Evolutionary conservation across 2,329 filamentous ascomycete genomes (phyloP).

Genomic region (Phyllosticta capitalensis): DNA sequence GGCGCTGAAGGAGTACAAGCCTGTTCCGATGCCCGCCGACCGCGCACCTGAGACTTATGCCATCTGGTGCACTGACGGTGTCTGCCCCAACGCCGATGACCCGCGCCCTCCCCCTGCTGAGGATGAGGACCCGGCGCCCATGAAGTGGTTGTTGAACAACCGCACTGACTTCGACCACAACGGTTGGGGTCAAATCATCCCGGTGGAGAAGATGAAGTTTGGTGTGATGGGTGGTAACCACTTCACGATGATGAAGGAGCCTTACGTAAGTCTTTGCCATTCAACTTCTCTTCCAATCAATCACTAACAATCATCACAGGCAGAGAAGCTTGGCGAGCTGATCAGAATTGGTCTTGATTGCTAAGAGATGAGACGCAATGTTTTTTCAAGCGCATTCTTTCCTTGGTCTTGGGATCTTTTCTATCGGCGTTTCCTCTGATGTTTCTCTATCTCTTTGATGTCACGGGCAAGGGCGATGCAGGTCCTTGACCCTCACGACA

Average conservation of each 20-base stretch:
- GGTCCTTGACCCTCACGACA: constrained; percentile 3
- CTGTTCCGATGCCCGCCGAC: constrained; percentile 50
- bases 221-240: constrained; percentile 63
- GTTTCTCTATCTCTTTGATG: background rate
- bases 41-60: constrained; percentile 53
- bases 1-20: constrained; percentile 60
- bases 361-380: background rate
- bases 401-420: background rate
- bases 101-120: constrained; percentile 55
- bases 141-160: constrained; percentile 63
- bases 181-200: constrained; percentile 58
- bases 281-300: background rate
- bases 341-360: constrained; percentile 34
- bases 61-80: constrained; percentile 66
- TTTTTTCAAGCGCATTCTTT: background rate
- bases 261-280: constrained; percentile 30
- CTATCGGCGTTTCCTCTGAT: background rate
- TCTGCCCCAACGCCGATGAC: constrained; percentile 57
- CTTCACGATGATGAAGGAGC: constrained; percentile 67
- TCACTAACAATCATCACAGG: constrained; percentile 23
- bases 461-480: background rate
- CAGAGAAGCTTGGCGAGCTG: constrained; percentile 32
- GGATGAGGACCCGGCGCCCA: constrained; percentile 43
- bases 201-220: constrained; percentile 51
- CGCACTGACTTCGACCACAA: constrained; percentile 62